A percentile compares a stretch with the other conserved stretches of the same genome.
phyloP scores from a whole-genome alignment of 306 rosid species.

The Gillenia trifoliata region DNA sequence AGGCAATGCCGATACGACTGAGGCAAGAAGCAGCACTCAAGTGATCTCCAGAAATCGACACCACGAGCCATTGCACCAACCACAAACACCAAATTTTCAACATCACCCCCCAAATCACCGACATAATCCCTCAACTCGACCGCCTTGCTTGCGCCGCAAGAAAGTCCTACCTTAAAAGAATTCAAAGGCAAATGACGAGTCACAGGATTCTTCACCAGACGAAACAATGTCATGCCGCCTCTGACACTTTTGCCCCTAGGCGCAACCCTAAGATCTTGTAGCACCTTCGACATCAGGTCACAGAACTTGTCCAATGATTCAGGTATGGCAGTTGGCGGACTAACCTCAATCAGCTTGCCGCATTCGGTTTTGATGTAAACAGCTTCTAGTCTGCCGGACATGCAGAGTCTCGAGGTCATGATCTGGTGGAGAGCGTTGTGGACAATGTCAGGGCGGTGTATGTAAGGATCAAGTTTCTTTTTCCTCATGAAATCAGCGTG shows the following conservation, averaged over 20 bases:
- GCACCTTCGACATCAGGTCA: slow-evolving; percentile 8
- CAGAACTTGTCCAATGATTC: slow-evolving; percentile 14
- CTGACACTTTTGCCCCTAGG: slow-evolving; percentile 5
- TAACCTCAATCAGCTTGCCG: slow-evolving; percentile 3
- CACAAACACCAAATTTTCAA: not conserved
- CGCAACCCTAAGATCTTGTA: not conserved
- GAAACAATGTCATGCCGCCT: not conserved
- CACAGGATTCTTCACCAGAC: slow-evolving; percentile 7
- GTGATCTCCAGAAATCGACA: not conserved
- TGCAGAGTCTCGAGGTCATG: not conserved
- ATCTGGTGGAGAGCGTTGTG: not conserved
- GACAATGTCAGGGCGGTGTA: slow-evolving; percentile 15
- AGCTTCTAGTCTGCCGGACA: slow-evolving; percentile 5
- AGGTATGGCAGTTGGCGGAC: not conserved
- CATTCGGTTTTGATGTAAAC: slow-evolving; percentile 8
- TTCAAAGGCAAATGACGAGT: slow-evolving; percentile 11
- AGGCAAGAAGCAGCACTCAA: not conserved
- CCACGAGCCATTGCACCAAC: not conserved
- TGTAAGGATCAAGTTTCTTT: not conserved
- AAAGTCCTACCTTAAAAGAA: slow-evolving; percentile 10
- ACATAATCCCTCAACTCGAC: slow-evolving; percentile 1
- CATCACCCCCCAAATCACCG: not conserved
- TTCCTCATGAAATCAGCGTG: not conserved
- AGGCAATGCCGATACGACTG: not conserved
- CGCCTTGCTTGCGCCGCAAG: not conserved